A percentile compares a stretch with the other conserved stretches of the same genome.
Conservation (phyloP, 768 basidiomycete genomes). For the Fomitopsis pulvina region DNA sequence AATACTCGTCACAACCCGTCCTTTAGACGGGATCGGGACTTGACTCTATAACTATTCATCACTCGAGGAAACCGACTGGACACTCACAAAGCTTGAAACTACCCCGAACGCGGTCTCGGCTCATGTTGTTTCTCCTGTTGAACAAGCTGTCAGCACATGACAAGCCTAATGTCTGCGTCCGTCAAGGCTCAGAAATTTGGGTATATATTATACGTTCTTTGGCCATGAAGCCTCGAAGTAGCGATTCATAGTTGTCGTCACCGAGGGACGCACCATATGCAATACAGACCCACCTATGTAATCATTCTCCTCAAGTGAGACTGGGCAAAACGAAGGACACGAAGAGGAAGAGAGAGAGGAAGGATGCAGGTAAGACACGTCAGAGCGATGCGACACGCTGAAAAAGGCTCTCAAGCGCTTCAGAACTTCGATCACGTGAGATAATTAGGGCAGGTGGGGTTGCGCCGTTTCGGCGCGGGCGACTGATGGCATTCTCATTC, state of each 20-base stretch:
- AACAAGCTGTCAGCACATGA: too few species aligned
- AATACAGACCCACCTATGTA: not conserved
- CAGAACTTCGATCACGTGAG: slow-evolving; percentile 32
- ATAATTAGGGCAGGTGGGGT: slow-evolving; percentile 28
- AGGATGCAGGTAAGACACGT: slow-evolving; percentile 13
- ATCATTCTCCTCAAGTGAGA: not conserved
- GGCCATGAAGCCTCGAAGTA: slow-evolving; percentile 74
- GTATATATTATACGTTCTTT: slow-evolving; percentile 69
- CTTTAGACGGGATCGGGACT: slow-evolving; percentile 78
- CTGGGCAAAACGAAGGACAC: not conserved
- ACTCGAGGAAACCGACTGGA: slow-evolving; percentile 23
- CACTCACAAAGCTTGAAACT: slow-evolving; percentile 38
- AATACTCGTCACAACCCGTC: slow-evolving; percentile 63
- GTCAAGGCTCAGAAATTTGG: slow-evolving; percentile 88
- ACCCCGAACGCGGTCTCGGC: not conserved
- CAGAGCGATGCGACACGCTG: slow-evolving; percentile 21
- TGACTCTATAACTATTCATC: slow-evolving; percentile 84
- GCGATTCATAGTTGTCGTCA: slow-evolving; percentile 81
- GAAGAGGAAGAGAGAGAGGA: slow-evolving; percentile 3
- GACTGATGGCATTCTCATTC: slow-evolving; percentile 6
- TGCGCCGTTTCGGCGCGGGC: not conserved
- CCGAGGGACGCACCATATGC: slow-evolving; percentile 18
- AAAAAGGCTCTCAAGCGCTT: slow-evolving; percentile 9
- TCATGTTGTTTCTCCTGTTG: too few species aligned
- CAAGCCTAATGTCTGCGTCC: too few species aligned